Base-by-base conservation (phyloP, 257 asterid genomes). In the Penstemon newberryi region DNA sequence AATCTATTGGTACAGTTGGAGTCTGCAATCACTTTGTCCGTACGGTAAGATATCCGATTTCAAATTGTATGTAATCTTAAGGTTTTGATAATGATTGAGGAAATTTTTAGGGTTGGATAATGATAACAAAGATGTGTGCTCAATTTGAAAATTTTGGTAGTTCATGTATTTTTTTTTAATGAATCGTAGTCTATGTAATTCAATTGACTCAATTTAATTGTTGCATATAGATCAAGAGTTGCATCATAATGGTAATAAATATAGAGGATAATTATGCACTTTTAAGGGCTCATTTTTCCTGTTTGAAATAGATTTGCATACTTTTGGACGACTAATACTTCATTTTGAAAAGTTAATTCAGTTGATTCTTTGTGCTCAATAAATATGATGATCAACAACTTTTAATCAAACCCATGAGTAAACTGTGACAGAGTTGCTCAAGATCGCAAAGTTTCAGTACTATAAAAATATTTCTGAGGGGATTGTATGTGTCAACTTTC, bases 21-120 rank as follows among this genome's bases (percentile, higher is more conserved):
- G 75, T 90, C 63, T 93, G 99, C 86, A 79, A 84, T 77, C 95
- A 83, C 33, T 93, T 88, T 66, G 72, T 88, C 65, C 88, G 87
- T n/a, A 85, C 96, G 95, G 99, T 93, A 84, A 63, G 8, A 13
- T 54, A 58, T 47, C 51, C 9, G 18, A 25, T 56, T 43, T 6
- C 18, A 39, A 15, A 42, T 11, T 10, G 18, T 2, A 41, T 7
- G 40, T 61, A 46, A 9, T 5, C 51, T 46, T 7, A 7, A 12
- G 8, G 51, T 12, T 46, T 46, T 40, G 13, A 13, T 60, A 18
- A 3, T 61, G 36, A 7, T 46, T 7, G 9, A 6, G 33, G 6
- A 7, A 2, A 8, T 18, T 25, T 74, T 45, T 52, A 51, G 65
- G 50, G 7, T 55, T 55, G 18, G 33, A 44, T 39, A 60, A 53